Conservation (phyloP, 2,329 filamentous ascomycete species). For the Aspergillus caelatus region DNA sequence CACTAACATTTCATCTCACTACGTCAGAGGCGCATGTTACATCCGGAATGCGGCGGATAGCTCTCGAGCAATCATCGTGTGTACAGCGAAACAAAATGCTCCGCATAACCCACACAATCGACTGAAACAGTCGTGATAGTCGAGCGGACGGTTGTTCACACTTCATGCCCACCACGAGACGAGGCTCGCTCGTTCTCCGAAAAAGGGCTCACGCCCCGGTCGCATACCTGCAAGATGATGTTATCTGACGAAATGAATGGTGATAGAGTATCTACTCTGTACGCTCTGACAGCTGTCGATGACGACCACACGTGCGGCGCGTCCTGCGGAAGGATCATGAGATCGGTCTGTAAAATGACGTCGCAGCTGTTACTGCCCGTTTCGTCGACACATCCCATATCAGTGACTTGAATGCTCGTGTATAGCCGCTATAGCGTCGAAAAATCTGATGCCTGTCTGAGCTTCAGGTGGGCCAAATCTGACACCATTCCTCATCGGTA, state of each 20-base stretch:
- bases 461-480: neutral
- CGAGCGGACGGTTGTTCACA: neutral
- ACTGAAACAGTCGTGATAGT: slow-evolving; percentile 2
- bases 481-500: neutral
- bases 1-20: neutral
- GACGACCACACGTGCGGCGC: neutral
- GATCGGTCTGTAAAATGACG: neutral
- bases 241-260: neutral
- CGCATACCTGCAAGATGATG: neutral
- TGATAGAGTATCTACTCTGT: neutral
- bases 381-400: neutral
- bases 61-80: slow-evolving; percentile 1
- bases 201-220: neutral
- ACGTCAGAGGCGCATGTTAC: slow-evolving; percentile 4
- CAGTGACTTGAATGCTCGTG: neutral
- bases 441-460: neutral
- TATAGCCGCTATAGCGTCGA: neutral
- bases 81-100: slow-evolving; percentile 4
- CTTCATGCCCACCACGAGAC: neutral
- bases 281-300: neutral
- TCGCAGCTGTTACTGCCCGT: neutral
- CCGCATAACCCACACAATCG: neutral
- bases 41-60: neutral
- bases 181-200: neutral
- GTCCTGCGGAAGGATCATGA: neutral